phyloP scores from a whole-genome alignment of 2,329 filamentous ascomycete genomes.

The Dothideomycetes sp. region DNA sequence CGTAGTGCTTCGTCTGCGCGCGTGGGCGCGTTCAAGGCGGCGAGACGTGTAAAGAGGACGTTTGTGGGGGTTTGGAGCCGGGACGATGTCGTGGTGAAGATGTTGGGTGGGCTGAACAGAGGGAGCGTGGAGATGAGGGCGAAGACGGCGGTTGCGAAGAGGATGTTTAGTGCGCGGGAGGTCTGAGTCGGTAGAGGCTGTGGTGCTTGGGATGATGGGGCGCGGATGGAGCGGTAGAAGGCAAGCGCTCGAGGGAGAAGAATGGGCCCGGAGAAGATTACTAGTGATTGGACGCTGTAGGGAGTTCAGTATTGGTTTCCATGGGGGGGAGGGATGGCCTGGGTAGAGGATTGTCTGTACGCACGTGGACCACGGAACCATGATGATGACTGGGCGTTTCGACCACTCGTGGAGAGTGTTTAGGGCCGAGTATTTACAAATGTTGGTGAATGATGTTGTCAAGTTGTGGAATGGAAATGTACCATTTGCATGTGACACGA shows the following conservation, averaged over 20 bases:
- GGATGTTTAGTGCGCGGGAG: constrained; percentile 47
- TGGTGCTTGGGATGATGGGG: constrained; percentile 31
- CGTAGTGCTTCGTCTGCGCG: constrained; percentile 53
- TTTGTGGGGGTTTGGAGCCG: constrained; percentile 78
- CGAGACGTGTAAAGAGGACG: constrained; percentile 70
- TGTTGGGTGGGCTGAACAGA: constrained; percentile 61
- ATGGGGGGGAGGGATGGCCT: neutral
- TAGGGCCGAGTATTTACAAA: too few relatives aligned
- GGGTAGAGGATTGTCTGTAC: neutral
- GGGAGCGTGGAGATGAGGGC: constrained; percentile 56
- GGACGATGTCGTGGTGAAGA: constrained; percentile 67
- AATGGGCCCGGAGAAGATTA: constrained; percentile 55
- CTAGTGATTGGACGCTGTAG: constrained; percentile 31
- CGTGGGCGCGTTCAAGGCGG: constrained; percentile 47
- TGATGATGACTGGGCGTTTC: too few relatives aligned
- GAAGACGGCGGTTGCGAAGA: constrained; percentile 43
- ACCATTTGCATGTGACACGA: too few relatives aligned
- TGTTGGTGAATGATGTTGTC: too few relatives aligned
- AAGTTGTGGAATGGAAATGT: too few relatives aligned
- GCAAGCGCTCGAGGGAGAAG: constrained; percentile 55
- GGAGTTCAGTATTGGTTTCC: neutral
- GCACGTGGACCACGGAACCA: neutral
- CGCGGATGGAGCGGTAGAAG: constrained; percentile 49
- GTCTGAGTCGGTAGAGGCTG: constrained; percentile 44
- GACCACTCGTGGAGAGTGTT: too few relatives aligned